Evolutionary conservation across 1,139 yeast species (phyloP), one percentile per base, ranked within the genome.

Genomic region (Pichia norvegensis): DNA sequence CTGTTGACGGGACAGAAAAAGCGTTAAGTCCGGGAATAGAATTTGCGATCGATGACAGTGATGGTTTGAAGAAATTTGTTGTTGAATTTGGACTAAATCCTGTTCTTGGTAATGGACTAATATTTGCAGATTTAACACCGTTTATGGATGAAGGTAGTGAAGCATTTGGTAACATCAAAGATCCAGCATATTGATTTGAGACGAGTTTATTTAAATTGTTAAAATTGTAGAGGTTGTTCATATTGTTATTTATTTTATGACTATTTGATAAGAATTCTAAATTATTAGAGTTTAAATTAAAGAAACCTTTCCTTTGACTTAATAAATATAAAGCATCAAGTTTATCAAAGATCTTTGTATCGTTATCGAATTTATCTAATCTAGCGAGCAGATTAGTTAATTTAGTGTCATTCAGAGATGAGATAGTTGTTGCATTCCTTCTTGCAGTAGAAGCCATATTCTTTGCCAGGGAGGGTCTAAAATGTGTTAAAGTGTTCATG

Each of bases 291-390:
- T 53, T 55, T 14, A 53, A 27, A 43, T 59, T 58, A 42, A 56
- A 60, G 36, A 60, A 60, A 1, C 65, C 65, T 44, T 61, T 61
- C 41, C 62, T 53, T 42, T 58, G 60, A 19, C 61, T 51, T 14
- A 61, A 43, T 33, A 57, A 42, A 40, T 56, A 58, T 14, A 61
- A 47, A 5, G 54, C 55, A 40, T 61, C 65, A 4, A 61, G 46
- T 42, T 60, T 59, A 21, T 55, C 52, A 36, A 61, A 60, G 4
- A 61, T 60, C 4, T 53, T 39, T 1, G 58, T 49, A 9, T 54
- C 51, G 1, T 51, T 45, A 39, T 60, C 56, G 41, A 61, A 61
- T 33, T 54, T 58, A 33, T 55, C 61, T 25, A 61, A 43, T 43
- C 62, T 54, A 1, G 59, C 47, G 14, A 60, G 49, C 29, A 60